Percentiles rank a stretch among this genome's conserved stretches.
Conservation (phyloP, 352 stramenopile species). For the Phytopythium helicoides region DNA sequence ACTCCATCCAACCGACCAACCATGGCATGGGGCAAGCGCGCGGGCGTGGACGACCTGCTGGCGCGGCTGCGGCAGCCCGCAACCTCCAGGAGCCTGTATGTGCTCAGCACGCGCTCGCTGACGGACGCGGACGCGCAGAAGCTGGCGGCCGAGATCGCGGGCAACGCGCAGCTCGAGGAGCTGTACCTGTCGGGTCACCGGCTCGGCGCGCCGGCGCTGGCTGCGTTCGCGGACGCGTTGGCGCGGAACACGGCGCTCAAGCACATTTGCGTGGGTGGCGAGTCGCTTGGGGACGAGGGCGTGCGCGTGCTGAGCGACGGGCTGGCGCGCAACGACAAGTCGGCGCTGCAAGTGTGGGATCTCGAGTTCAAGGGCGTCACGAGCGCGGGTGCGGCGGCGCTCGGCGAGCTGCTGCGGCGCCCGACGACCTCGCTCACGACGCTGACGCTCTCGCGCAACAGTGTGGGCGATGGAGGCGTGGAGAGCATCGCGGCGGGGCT, state of each 20-base stretch:
- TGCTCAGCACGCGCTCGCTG: constrained; percentile 71
- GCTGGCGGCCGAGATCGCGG: constrained; percentile 49
- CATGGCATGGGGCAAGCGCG: constrained; percentile 77
- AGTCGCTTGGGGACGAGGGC: constrained; percentile 50
- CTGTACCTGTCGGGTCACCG: constrained; percentile 77
- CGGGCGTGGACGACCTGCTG: constrained; percentile 73
- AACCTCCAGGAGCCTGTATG: constrained; percentile 65
- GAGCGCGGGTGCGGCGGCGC: constrained; percentile 32
- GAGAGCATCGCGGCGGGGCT: constrained; percentile 35
- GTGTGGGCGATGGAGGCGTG: constrained; percentile 44
- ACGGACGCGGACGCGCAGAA: constrained; percentile 45
- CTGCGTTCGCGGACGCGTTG: constrained; percentile 64
- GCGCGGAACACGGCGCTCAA: constrained; percentile 63
- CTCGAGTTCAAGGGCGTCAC: constrained; percentile 71
- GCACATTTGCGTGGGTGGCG: constrained; percentile 63
- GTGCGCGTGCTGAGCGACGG: constrained; percentile 44
- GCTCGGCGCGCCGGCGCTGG: constrained; percentile 34
- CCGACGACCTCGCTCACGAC: constrained; percentile 37
- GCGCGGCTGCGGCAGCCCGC: constrained; percentile 56
- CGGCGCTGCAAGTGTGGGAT: constrained; percentile 57
- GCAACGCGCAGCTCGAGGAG: constrained; percentile 63
- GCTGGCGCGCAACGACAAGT: constrained; percentile 50
- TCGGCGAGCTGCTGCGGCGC: constrained; percentile 50
- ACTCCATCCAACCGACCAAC: constrained; percentile 2
- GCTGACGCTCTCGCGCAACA: constrained; percentile 64